These are phyloP conservation scores for Auriscalpium microsporum DNA, from an alignment of 768 basidiomycete species.

Conservation along the genomic window DNA sequence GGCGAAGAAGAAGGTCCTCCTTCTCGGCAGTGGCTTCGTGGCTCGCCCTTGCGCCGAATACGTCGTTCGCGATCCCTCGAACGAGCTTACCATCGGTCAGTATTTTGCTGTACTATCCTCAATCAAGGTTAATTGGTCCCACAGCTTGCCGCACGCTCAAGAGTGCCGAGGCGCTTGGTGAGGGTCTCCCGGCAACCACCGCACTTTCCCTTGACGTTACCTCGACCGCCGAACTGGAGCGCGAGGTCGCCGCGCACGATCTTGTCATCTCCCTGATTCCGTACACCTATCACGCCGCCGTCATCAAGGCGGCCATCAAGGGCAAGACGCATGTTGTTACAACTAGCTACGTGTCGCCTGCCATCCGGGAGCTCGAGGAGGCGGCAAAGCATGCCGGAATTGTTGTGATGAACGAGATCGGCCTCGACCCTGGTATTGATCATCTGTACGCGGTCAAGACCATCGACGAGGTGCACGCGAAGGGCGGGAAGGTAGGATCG, in stretches of 20 bases:
- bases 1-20: constrained; percentile 64
- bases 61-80: constrained; percentile 70
- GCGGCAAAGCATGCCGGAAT: constrained; percentile 83
- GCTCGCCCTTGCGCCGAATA: constrained; percentile 96
- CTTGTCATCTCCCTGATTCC: constrained; percentile 96
- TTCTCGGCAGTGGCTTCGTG: constrained; percentile 93
- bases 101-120: constrained; percentile 3
- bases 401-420: constrained; percentile 95
- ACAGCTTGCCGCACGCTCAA: constrained; percentile 83
- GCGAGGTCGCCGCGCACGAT: constrained; percentile 76
- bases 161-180: constrained; percentile 61
- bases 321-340: constrained; percentile 91
- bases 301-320: constrained; percentile 88
- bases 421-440: constrained; percentile 92
- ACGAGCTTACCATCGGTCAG: constrained; percentile 79
- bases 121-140: background rate
- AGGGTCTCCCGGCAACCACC: constrained; percentile 58
- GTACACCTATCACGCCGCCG: constrained; percentile 81
- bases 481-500: constrained; percentile 75
- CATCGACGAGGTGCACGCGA: constrained; percentile 86
- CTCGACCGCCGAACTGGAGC: constrained; percentile 63
- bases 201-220: constrained; percentile 79
- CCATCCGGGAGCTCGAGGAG: constrained; percentile 79
- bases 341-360: constrained; percentile 89
- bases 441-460: constrained; percentile 92